These are phyloP conservation scores for Kwoniella newhampshirensis DNA, from an alignment of 768 basidiomycete species.

Conservation along the genomic window DNA sequence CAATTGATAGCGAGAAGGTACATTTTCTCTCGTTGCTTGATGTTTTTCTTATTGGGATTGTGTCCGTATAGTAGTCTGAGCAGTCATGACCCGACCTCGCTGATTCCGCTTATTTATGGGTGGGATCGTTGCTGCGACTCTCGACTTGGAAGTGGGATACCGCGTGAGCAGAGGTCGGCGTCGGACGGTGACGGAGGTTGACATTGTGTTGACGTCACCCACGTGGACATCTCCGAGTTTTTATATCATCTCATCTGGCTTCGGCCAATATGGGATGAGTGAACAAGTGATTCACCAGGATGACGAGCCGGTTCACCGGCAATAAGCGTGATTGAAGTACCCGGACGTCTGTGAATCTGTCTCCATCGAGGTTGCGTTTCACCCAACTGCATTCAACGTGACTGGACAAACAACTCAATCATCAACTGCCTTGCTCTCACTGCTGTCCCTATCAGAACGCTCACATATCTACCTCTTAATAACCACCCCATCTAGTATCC, in stretches of 20 bases:
- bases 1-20: constrained; percentile 71
- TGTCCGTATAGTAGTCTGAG: no score
- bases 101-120: no score
- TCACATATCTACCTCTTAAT: no score
- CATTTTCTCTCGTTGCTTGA: constrained; percentile 4
- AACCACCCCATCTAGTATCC: not conserved
- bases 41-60: not conserved
- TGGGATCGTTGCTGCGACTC: no score
- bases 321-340: no score
- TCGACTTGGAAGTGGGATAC: no score
- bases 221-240: constrained; percentile 1
- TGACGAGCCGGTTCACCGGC: constrained; percentile 6
- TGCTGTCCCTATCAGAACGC: no score
- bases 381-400: not conserved
- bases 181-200: not conserved
- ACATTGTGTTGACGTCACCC: constrained; percentile 15
- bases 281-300: not conserved
- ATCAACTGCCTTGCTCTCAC: no score
- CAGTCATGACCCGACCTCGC: no score
- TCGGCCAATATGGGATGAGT: not conserved
- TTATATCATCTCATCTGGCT: no score
- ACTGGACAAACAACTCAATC: not conserved
- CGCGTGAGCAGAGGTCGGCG: not conserved
- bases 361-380: no score
- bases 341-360: no score